These are phyloP conservation scores for Agaricales sp. DNA, from an alignment of 1,284 basidiomycete species.

Conservation along the genomic window DNA sequence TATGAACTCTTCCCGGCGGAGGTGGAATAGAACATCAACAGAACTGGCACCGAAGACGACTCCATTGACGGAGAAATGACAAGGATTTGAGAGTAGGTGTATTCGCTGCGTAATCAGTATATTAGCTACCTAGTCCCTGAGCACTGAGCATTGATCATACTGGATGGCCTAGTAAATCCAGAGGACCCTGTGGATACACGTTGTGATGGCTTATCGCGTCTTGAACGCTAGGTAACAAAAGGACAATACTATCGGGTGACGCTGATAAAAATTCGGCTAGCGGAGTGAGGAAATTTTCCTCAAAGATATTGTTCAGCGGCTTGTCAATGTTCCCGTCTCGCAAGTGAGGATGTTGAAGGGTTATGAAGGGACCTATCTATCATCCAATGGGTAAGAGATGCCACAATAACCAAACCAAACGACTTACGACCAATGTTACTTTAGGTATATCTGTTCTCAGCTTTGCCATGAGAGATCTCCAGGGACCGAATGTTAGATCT, in stretches of 20 bases:
- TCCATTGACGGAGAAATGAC: conserved; percentile 78
- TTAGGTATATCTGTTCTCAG: conserved; percentile 58
- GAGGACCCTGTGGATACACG: conserved; percentile 81
- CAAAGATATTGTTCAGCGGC: conserved; percentile 64
- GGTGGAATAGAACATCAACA: conserved; percentile 83
- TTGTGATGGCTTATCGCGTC: conserved; percentile 77
- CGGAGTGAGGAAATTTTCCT: conserved; percentile 48
- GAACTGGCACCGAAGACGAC: conserved; percentile 72
- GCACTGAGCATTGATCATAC: conserved; percentile 25
- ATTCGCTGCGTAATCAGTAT: conserved; percentile 62
- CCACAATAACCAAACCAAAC: background rate
- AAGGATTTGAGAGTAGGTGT: conserved; percentile 80
- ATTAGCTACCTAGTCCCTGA: too few relatives aligned
- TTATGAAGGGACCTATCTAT: conserved; percentile 87
- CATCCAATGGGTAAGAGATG: conserved; percentile 4
- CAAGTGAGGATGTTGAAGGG: conserved; percentile 65
- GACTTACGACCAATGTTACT: conserved; percentile 68
- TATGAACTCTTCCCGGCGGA: conserved; percentile 72
- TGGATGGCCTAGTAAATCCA: conserved; percentile 37
- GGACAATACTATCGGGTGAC: conserved; percentile 58
- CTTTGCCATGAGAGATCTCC: conserved; percentile 48
- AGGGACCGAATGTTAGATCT: conserved; percentile 69
- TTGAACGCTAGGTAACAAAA: conserved; percentile 75
- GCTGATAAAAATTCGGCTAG: conserved; percentile 50
- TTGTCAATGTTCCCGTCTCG: conserved; percentile 61